Base-by-base conservation (phyloP, 257 asterid genomes). In the Rehmannia glutinosa region DNA sequence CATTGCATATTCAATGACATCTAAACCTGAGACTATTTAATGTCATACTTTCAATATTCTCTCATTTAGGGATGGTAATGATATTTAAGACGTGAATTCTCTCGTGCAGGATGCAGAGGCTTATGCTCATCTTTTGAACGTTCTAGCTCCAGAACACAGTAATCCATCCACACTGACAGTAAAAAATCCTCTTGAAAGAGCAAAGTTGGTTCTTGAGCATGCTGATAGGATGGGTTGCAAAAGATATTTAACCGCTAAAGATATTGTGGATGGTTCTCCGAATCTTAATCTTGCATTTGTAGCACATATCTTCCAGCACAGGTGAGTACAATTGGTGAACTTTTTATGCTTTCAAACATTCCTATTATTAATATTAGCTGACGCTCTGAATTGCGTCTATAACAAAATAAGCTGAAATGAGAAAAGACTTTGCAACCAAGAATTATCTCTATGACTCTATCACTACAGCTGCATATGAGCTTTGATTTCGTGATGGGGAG, bases 141-240 rank as follows among this genome's bases (percentile, higher is more conserved):
- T 91, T 78, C 92, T 93, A 56, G 99, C 97, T 52, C 97, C 97
- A 7, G 99, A 94, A 80, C 86, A 87, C 77, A 75, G 76, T 57
- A 83, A 81, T 84, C 95, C 95, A 68, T 75, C 91, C 43, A 82
- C 84, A 24, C 76, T 91, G 68, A 86, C 84, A 33, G 85, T 73
- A 36, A 88, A 84, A 73, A 88, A 85, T 73, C 68, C 64, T 64
- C 62, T 91, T n/a, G 85, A 84, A 77, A 85, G 96, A 81, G 99
- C 99, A 60, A 94, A 88, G 71, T 77, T 91, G 68, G 96, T 94
- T 46, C 94, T 94, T 75, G 96, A 86, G 61, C 99, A 93, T 75
- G 97, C 97, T n/a, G 97, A 91, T 85, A 88, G 80, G 75, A 93
- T 93, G 99, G 97, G 99, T 51, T 90, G 96, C 83, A 93, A 87